Evolutionary conservation across 768 basidiomycete species (phyloP), one percentile per base, ranked within the genome.

Genomic region (Rhizopogon roseolus): DNA sequence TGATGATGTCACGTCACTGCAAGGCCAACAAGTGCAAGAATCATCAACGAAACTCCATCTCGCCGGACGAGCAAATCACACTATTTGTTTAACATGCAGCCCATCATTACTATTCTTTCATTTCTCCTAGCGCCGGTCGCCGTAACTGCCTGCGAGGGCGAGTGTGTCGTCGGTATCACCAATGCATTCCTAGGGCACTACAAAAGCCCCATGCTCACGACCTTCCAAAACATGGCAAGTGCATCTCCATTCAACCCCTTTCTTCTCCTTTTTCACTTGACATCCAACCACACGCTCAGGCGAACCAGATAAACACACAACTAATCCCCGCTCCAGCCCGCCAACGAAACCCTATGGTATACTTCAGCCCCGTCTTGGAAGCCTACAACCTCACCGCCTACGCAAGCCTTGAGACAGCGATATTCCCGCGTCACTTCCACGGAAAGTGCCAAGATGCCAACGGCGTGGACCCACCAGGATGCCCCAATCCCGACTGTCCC

Each of bases 401-500:
- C 61, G 50, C 68, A 19, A 62, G 65, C 5, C 72, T 85, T 64
- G 70, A 79, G 60, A 69, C 65, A 40, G 80, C 76, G n/a, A 83
- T 90, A 54, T 90, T 90, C 58, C 81, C 82, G 5, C 63, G 68
- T n/a, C 80, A 71, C 68, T 91, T 91, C 65, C 88, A 90, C 57
- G 89, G 88, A 53, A 90, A 87, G 68, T 90, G 88, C 61, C 78
- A 79, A 63, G 62, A 62, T 45, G 59, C 73, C 22, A 71, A 79
- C 41, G 80, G 81, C 40, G 68, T 75, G 53, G 79, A 86, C 39
- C 88, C 88, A 14, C 50, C 70, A 2, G 88, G 89, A 22, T 90
- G 89, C 60, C 88, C 88, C 8, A 87, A 90, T 59, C 86, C 88
- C 36, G 81, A 90, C 62, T 91, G 88, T 64, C 81, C 86, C 19